Percentiles rank a stretch among this genome's conserved stretches.
These are phyloP conservation scores for Termitomyces sp. DNA, from an alignment of 768 basidiomycete genomes.

Conservation along the genomic window DNA sequence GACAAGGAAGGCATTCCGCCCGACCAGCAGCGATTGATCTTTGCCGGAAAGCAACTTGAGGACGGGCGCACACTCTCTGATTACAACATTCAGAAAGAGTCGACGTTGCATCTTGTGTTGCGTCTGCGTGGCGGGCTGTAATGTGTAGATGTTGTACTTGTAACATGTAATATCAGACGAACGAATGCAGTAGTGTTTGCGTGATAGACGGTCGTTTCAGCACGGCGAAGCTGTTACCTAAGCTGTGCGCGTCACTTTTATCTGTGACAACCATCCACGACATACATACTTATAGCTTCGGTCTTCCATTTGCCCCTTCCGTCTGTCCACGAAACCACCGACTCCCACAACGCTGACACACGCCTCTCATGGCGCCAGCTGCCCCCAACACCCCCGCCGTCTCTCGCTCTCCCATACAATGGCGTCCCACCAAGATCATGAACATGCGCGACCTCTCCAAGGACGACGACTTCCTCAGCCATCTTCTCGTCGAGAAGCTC, in stretches of 20 bases:
- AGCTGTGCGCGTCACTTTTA: conserved; percentile 19
- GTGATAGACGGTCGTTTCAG: conserved; percentile 12
- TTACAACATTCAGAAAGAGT: conserved; percentile 19
- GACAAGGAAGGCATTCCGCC: conserved; percentile 18
- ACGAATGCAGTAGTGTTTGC: conserved; percentile 1
- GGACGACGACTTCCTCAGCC: conserved; percentile 89
- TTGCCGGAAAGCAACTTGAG: conserved; percentile 18
- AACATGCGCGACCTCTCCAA: conserved; percentile 85
- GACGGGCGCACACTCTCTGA: conserved; percentile 18
- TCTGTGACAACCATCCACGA: conserved; percentile 13
- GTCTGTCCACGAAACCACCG: conserved; percentile 10
- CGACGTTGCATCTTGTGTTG: conserved; percentile 20
- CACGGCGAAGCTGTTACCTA: conserved; percentile 13
- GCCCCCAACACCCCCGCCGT: conserved; percentile 22
- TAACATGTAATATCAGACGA: conserved; percentile 1
- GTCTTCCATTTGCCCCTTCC: conserved; percentile 7
- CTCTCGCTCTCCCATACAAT: conserved; percentile 33
- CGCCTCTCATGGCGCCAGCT: conserved; percentile 24
- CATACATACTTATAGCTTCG: conserved; percentile 1
- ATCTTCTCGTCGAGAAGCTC: conserved; percentile 84
- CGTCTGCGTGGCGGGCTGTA: conserved; percentile 34
- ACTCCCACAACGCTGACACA: conserved; percentile 15
- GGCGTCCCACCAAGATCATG: conserved; percentile 87
- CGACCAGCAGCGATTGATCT: conserved; percentile 17
- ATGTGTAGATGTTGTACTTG: conserved; percentile 3